These are phyloP conservation scores for Eragrostis nindensis DNA, from an alignment of 176 grass and related monocot species.

Conservation along the genomic window DNA sequence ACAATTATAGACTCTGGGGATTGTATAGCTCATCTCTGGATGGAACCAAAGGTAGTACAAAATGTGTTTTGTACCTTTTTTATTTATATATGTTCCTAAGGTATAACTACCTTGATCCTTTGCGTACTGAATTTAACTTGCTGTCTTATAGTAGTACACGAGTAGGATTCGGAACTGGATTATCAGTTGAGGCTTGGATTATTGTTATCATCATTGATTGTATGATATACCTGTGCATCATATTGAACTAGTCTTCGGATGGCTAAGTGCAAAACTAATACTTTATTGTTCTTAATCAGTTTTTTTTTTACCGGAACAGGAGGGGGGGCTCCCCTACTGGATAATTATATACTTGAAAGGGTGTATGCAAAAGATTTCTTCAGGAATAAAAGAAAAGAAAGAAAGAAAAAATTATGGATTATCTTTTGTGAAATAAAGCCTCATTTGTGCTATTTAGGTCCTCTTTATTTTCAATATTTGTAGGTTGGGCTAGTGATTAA, in stretches of 20 bases:
- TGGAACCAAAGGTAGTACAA: background rate
- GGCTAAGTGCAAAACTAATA: background rate
- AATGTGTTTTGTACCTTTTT: too few relatives aligned
- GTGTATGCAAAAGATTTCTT: too few relatives aligned
- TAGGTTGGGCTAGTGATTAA: background rate
- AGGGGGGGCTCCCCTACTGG: too few relatives aligned
- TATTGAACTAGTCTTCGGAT: background rate
- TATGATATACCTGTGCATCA: conserved; percentile 5
- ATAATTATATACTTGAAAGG: too few relatives aligned
- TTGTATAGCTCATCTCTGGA: background rate
- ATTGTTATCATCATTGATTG: background rate
- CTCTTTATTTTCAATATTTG: background rate
- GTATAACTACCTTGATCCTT: background rate
- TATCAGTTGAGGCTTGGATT: background rate
- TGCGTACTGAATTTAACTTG: background rate
- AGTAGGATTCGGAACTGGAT: background rate
- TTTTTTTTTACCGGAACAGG: too few relatives aligned
- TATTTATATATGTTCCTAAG: too few relatives aligned
- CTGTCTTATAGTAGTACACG: background rate
- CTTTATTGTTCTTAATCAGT: background rate
- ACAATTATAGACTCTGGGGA: too few relatives aligned
- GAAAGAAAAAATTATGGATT: too few relatives aligned
- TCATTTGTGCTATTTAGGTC: background rate
- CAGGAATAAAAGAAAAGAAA: too few relatives aligned
- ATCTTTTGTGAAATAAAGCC: too few relatives aligned